Percentiles rank a stretch among this genome's conserved stretches.
phyloP scores from a whole-genome alignment of 306 rosid species.

The Sindora glabra region DNA sequence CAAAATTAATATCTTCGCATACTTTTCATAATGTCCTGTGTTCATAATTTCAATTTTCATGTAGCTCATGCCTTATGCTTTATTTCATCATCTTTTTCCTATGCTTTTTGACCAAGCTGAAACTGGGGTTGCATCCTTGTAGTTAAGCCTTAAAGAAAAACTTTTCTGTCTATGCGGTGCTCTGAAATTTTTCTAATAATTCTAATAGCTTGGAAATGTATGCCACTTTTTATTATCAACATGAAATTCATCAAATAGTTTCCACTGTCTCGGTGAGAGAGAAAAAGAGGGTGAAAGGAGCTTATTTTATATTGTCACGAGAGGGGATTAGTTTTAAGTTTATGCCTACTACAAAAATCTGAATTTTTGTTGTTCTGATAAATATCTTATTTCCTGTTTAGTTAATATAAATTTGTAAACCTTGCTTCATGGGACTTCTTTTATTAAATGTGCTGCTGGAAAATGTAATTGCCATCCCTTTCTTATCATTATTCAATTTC shows the following conservation, averaged over 20 bases:
- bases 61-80: no score
- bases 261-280: neutral
- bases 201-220: neutral
- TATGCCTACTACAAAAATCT: neutral
- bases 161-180: neutral
- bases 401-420: neutral
- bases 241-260: neutral
- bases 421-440: neutral
- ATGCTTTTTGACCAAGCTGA: no score
- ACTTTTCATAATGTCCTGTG: no score
- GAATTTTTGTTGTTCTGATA: neutral
- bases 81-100: no score
- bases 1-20: no score
- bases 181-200: neutral
- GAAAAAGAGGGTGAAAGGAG: neutral
- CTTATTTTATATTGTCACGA: neutral
- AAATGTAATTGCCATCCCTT: neutral
- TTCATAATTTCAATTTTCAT: no score
- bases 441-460: neutral
- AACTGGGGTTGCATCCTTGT: neutral
- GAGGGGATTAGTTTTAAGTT: neutral
- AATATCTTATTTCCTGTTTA: neutral
- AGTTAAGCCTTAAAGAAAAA: neutral
- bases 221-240: neutral
- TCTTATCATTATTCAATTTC: neutral